Conservation (phyloP, 148 eudicot species). For the Camellia japonica region DNA sequence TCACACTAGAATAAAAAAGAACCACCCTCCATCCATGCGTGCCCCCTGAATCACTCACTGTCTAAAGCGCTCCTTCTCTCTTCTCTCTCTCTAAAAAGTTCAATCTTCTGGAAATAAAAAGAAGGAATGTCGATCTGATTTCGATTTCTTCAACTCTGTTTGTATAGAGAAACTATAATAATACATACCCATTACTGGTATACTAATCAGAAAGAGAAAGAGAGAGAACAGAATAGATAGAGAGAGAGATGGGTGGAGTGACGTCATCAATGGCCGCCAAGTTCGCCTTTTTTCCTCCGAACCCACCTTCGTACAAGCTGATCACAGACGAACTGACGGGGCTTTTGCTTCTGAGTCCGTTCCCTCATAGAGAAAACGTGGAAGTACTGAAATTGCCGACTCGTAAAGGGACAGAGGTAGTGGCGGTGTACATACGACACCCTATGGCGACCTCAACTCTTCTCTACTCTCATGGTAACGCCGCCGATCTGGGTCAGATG, state of each 20-base stretch:
- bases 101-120: too few species aligned
- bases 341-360: constrained; percentile 50
- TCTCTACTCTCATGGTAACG: constrained; percentile 77
- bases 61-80: too few species aligned
- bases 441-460: constrained; percentile 71
- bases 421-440: constrained; percentile 55
- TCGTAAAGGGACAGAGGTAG: constrained; percentile 54
- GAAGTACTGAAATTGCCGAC: constrained; percentile 58
- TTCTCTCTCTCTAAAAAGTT: too few species aligned
- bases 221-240: neutral
- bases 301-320: constrained; percentile 70
- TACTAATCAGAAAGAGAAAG: neutral
- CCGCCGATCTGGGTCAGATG: constrained; percentile 80
- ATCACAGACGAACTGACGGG: constrained; percentile 53
- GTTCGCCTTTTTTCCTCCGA: constrained; percentile 80
- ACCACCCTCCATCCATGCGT: too few species aligned
- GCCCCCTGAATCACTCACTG: too few species aligned
- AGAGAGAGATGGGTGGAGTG: constrained; percentile 61
- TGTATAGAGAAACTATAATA: too few species aligned
- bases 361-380: constrained; percentile 73
- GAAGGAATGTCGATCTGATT: too few species aligned
- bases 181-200: too few species aligned
- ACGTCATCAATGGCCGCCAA: constrained; percentile 87
- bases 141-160: too few species aligned
- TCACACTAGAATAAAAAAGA: too few species aligned